These are phyloP conservation scores for Diaporthe nobilis DNA, from an alignment of 2,329 filamentous ascomycete genomes.

Conservation along the genomic window DNA sequence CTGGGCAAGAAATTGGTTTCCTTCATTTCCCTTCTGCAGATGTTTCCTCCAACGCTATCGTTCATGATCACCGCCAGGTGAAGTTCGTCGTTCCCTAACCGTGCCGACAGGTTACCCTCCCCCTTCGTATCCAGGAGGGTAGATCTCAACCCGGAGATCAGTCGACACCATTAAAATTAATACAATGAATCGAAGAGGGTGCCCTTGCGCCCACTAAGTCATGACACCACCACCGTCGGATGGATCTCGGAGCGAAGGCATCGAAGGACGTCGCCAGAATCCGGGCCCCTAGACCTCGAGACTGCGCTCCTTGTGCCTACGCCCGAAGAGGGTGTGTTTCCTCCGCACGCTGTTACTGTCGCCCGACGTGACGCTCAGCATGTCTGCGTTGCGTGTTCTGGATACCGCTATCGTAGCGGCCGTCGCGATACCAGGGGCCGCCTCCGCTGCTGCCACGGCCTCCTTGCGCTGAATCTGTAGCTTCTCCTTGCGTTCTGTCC, in stretches of 20 bases:
- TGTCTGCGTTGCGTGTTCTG: conserved; percentile 47
- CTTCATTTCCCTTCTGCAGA: conserved; percentile 24
- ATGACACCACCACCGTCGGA: conserved; percentile 1
- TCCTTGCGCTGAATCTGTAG: conserved; percentile 62
- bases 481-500: conserved; percentile 74
- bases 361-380: conserved; percentile 50
- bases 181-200: conserved; percentile 37
- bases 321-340: conserved; percentile 63
- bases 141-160: conserved; percentile 32
- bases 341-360: conserved; percentile 50
- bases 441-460: conserved; percentile 41
- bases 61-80: conserved; percentile 30
- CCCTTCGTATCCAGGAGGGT: conserved; percentile 13
- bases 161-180: conserved; percentile 41
- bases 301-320: conserved; percentile 35
- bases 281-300: conserved; percentile 37
- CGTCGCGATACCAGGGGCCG: conserved; percentile 38
- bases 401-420: conserved; percentile 39
- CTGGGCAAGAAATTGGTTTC: conserved; percentile 12
- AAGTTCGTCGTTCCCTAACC: conserved; percentile 27
- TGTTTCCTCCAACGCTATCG: conserved; percentile 27
- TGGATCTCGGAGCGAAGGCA: conserved; percentile 9
- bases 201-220: conserved; percentile 24
- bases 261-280: conserved; percentile 36
- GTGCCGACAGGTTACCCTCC: conserved; percentile 8